A percentile compares a stretch with the other conserved stretches of the same genome.
phyloP scores from a whole-genome alignment of 805 yeast species.

The Cyberlindnera mrakii region DNA sequence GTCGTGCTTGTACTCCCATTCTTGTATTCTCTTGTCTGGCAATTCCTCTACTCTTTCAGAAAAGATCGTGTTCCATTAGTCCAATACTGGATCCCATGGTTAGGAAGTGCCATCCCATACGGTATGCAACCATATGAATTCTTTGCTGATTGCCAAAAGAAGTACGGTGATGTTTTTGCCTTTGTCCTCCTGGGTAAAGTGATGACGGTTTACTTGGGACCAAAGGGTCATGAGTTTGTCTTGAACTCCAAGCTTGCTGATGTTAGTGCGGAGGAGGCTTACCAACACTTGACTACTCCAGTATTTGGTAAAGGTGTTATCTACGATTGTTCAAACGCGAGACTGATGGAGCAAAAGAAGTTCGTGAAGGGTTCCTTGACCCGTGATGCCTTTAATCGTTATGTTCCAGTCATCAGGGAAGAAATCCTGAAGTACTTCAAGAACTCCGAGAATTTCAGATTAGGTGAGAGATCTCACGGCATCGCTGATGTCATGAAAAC shows the following conservation, averaged over 20 bases:
- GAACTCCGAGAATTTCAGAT: slow-evolving; percentile 42
- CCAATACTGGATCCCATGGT: slow-evolving; percentile 91
- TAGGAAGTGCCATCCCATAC: slow-evolving; percentile 83
- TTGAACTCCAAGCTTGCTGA: slow-evolving; percentile 84
- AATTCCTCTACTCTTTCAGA: slow-evolving; percentile 61
- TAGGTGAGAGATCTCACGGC: slow-evolving; percentile 37
- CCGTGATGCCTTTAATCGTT: slow-evolving; percentile 70
- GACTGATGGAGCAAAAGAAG: slow-evolving; percentile 97
- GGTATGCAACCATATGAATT: slow-evolving; percentile 94
- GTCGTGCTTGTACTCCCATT: slow-evolving; percentile 43
- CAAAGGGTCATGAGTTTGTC: slow-evolving; percentile 95
- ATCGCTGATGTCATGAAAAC: slow-evolving; percentile 64
- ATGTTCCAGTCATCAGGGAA: slow-evolving; percentile 82
- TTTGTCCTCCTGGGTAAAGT: slow-evolving; percentile 83
- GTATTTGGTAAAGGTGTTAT: slow-evolving; percentile 97
- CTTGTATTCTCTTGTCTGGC: slow-evolving; percentile 60
- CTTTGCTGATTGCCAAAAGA: slow-evolving; percentile 68
- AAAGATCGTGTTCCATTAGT: slow-evolving; percentile 86
- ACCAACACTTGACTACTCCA: slow-evolving; percentile 96
- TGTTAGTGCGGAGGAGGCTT: slow-evolving; percentile 95
- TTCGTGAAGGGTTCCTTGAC: slow-evolving; percentile 89
- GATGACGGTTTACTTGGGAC: slow-evolving; percentile 95
- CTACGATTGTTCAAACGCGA: slow-evolving; percentile 90
- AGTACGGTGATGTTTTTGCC: slow-evolving; percentile 91
- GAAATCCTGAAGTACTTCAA: slow-evolving; percentile 68